A percentile compares a stretch with the other conserved stretches of the same genome.
These are phyloP conservation scores for Chytriomyces sp. DNA, from an alignment of 192 early-diverging fungal species.

Conservation along the genomic window DNA sequence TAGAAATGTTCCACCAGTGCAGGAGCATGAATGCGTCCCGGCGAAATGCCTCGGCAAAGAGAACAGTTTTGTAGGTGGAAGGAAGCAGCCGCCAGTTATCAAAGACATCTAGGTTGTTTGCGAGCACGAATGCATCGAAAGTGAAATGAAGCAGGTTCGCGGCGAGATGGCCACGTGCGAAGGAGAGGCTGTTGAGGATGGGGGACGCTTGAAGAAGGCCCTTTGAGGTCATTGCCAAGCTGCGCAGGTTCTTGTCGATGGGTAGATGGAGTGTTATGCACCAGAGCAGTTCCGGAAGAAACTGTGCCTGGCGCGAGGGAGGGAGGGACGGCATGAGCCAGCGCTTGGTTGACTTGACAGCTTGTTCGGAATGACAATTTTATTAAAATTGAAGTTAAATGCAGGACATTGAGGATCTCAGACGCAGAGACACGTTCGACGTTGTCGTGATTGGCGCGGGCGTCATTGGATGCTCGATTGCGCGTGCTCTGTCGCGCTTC, in stretches of 20 bases:
- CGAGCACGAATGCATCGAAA: background rate
- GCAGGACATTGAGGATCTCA: no score
- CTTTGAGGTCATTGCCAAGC: background rate
- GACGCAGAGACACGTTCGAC: conserved; percentile 21
- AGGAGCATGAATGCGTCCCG: background rate
- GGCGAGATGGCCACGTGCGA: background rate
- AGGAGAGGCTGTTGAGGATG: background rate
- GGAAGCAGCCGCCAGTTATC: background rate
- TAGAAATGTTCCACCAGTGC: background rate
- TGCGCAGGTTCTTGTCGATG: background rate
- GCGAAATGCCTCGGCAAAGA: background rate
- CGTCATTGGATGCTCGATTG: conserved; percentile 53
- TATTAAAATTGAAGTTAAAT: no score
- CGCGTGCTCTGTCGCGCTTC: conserved; percentile 45
- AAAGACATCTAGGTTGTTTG: background rate
- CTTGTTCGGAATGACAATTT: no score
- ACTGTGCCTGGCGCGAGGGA: background rate
- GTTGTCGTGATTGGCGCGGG: conserved; percentile 55
- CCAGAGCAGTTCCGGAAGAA: background rate
- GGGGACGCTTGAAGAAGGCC: background rate
- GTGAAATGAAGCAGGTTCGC: background rate
- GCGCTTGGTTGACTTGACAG: no score
- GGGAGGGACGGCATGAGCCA: no score
- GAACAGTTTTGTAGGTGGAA: background rate
- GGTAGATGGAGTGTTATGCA: background rate